These are phyloP conservation scores for Termitomyces eurrhizus DNA, from an alignment of 768 basidiomycete genomes.

Conservation along the genomic window DNA sequence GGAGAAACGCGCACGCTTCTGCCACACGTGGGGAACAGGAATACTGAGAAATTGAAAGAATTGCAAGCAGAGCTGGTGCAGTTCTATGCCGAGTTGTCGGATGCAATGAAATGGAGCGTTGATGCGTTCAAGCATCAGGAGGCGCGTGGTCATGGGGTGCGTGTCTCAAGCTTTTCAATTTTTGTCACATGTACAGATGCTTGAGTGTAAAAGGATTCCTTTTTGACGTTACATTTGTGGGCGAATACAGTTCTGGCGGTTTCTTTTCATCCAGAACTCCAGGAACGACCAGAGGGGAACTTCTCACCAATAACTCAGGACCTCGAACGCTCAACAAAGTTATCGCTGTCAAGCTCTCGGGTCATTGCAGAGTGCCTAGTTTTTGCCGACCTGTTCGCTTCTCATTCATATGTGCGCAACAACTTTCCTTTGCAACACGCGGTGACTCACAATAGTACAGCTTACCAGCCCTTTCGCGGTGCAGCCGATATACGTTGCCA, in stretches of 20 bases:
- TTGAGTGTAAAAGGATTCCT: constrained; percentile 9
- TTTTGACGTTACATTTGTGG: constrained; percentile 14
- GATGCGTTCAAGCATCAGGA: constrained; percentile 16
- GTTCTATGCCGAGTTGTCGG: constrained; percentile 11
- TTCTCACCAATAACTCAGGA: constrained; percentile 9
- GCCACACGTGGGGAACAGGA: background rate
- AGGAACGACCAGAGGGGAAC: constrained; percentile 3
- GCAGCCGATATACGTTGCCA: constrained; percentile 14
- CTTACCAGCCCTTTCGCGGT: constrained; percentile 15
- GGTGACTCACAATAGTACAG: background rate
- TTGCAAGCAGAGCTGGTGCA: constrained; percentile 13
- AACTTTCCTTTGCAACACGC: background rate
- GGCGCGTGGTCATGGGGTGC: constrained; percentile 14
- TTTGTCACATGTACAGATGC: background rate
- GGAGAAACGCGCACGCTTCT: constrained; percentile 11
- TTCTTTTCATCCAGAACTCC: constrained; percentile 14
- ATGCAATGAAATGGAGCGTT: constrained; percentile 16
- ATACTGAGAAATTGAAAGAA: constrained; percentile 4
- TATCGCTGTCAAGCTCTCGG: constrained; percentile 12
- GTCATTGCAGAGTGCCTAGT: constrained; percentile 14
- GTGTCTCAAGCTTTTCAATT: background rate
- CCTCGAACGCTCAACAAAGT: constrained; percentile 11
- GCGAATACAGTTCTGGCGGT: constrained; percentile 12
- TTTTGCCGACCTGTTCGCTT: constrained; percentile 15
- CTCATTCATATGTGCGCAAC: constrained; percentile 14